These are phyloP conservation scores for Tilletia caries DNA, from an alignment of 1,284 basidiomycete species.

Conservation along the genomic window DNA sequence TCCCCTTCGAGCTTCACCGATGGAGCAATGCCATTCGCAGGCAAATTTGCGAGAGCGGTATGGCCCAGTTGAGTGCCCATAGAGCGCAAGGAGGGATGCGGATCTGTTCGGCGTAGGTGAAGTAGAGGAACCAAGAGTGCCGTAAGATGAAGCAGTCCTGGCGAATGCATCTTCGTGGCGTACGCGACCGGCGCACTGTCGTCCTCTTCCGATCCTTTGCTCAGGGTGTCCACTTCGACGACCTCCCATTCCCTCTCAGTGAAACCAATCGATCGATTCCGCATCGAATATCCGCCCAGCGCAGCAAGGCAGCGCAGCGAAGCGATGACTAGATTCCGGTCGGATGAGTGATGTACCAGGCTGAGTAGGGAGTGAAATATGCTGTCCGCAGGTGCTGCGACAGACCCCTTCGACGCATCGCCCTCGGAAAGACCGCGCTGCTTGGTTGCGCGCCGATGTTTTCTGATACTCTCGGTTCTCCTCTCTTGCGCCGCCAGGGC, in stretches of 20 bases:
- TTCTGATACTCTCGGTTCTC: neutral
- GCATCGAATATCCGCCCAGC: constrained; percentile 18
- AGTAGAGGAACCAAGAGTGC: constrained; percentile 41
- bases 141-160: constrained; percentile 27
- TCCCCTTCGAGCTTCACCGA: constrained; percentile 18
- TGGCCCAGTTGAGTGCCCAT: neutral
- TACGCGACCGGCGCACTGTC: neutral
- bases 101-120: constrained; percentile 32
- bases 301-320: constrained; percentile 40
- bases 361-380: constrained; percentile 37
- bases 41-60: neutral
- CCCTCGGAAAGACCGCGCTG: neutral
- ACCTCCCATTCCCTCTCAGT: constrained; percentile 9
- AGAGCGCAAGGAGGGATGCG: neutral
- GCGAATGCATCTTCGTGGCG: constrained; percentile 21
- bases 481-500: neutral
- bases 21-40: constrained; percentile 3
- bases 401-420: neutral
- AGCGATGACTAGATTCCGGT: constrained; percentile 42
- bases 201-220: neutral
- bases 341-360: constrained; percentile 32
- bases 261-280: constrained; percentile 4
- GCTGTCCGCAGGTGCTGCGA: constrained; percentile 24
- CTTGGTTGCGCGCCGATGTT: neutral
- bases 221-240: neutral